These are phyloP conservation scores for Pilatotrama ljubarskyi DNA, from an alignment of 768 basidiomycete genomes.

Conservation along the genomic window DNA sequence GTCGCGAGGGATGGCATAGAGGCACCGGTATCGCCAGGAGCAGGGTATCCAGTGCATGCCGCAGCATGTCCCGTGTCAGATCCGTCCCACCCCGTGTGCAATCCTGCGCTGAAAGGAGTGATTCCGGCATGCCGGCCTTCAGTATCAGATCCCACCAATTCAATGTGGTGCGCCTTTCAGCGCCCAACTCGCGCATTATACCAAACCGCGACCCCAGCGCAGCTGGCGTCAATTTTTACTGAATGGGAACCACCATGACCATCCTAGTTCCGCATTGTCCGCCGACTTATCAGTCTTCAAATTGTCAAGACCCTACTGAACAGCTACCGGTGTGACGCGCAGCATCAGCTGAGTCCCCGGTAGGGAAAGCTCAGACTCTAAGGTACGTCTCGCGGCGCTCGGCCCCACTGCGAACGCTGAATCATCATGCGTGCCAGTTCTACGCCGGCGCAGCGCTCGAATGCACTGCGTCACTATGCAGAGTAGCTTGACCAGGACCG, in stretches of 20 bases:
- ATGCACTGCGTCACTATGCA: too few relatives aligned
- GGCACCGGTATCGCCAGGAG: not conserved
- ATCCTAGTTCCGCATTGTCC: not conserved
- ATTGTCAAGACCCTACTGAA: not conserved
- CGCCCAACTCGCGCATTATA: not conserved
- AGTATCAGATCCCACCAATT: not conserved
- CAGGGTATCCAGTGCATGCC: not conserved
- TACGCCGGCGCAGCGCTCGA: too few relatives aligned
- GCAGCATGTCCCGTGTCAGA: not conserved
- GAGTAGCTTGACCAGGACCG: too few relatives aligned
- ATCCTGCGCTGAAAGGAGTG: not conserved
- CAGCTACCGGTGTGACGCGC: not conserved
- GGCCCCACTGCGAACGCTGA: not conserved
- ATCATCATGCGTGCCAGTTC: not conserved
- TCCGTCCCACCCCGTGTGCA: not conserved
- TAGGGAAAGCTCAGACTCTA: not conserved
- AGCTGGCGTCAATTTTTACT: not conserved
- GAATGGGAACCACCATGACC: not conserved
- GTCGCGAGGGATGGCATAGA: not conserved
- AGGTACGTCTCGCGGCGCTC: not conserved
- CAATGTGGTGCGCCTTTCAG: not conserved
- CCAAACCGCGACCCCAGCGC: not conserved
- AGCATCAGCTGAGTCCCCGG: not conserved
- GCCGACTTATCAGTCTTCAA: not conserved
- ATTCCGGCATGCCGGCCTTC: not conserved